Percentiles rank a stretch among this genome's conserved stretches.
Conservation (phyloP, 208 protist genomes). For the Naegleria lovaniensis region DNA sequence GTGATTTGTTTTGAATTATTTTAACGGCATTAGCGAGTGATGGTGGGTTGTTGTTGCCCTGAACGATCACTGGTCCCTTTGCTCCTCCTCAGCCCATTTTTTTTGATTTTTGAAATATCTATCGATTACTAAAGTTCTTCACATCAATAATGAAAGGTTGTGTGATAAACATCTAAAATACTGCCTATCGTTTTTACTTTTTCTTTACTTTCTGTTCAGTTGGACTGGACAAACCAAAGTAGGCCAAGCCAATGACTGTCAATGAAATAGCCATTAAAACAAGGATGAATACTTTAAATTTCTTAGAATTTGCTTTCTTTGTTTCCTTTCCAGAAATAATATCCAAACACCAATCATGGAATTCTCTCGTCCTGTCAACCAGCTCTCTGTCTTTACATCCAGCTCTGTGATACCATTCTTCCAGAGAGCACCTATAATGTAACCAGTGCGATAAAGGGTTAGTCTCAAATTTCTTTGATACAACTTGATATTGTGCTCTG, state of each 20-base stretch:
- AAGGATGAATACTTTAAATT: neutral
- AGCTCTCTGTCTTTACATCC: neutral
- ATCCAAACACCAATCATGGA: neutral
- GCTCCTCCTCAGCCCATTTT: no score
- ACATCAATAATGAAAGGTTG: no score
- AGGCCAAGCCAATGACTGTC: neutral
- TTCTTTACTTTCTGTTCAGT: neutral
- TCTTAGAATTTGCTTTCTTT: neutral
- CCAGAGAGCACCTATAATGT: constrained; percentile 18
- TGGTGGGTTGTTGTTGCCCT: no score
- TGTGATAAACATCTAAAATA: no score
- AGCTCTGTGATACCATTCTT: constrained; percentile 3
- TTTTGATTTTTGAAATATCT: no score
- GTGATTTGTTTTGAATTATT: no score
- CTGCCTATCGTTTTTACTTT: no score
- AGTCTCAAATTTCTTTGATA: neutral
- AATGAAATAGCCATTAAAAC: neutral
- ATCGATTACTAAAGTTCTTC: no score
- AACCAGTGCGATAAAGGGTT: neutral
- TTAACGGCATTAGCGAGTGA: no score
- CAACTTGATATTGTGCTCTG: constrained; percentile 4
- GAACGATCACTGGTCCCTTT: no score
- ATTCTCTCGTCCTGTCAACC: neutral
- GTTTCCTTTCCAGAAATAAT: neutral
- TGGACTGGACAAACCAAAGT: neutral